Evolutionary conservation across 2,329 filamentous ascomycete genomes (phyloP).

Genomic region (Geosmithia morbida): DNA sequence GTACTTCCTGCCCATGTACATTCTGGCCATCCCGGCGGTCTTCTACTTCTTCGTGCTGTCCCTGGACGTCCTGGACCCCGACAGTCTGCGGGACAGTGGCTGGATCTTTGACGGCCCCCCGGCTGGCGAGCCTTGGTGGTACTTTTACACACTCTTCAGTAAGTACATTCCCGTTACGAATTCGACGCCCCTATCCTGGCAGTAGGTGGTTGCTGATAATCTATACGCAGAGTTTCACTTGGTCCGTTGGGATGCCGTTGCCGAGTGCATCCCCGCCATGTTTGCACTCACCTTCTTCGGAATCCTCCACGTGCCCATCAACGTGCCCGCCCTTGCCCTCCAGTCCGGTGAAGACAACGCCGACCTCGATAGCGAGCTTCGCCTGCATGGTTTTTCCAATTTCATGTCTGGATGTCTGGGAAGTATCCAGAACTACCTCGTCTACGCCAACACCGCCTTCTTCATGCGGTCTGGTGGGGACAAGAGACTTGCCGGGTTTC

Average conservation of each 20-base stretch:
- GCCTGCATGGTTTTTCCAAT: constrained; percentile 88
- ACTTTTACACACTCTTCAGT: constrained; percentile 94
- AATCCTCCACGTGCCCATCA: constrained; percentile 93
- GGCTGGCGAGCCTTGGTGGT: constrained; percentile 84
- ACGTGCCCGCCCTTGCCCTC: constrained; percentile 84
- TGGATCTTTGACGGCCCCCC: constrained; percentile 89
- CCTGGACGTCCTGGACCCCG: constrained; percentile 52
- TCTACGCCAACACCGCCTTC: constrained; percentile 94
- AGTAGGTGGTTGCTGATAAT: no score
- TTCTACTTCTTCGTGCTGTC: constrained; percentile 68
- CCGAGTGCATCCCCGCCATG: constrained; percentile 85
- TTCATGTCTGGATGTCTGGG: constrained; percentile 73
- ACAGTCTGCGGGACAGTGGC: constrained; percentile 53
- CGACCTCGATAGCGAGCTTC: constrained; percentile 79
- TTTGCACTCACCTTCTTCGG: constrained; percentile 95
- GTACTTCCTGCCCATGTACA: constrained; percentile 76
- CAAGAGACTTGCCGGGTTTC: constrained; percentile 69
- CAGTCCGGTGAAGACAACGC: constrained; percentile 87
- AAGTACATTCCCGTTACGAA: constrained; percentile 18
- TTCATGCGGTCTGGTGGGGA: constrained; percentile 90
- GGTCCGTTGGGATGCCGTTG: constrained; percentile 71
- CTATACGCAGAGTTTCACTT: constrained; percentile 53
- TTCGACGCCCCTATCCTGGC: no score
- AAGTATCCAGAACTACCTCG: constrained; percentile 92
- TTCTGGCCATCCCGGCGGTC: constrained; percentile 59